Evolutionary conservation across 768 basidiomycete genomes (phyloP), one percentile per base, ranked within the genome.

Genomic region (Mycena latifolia): DNA sequence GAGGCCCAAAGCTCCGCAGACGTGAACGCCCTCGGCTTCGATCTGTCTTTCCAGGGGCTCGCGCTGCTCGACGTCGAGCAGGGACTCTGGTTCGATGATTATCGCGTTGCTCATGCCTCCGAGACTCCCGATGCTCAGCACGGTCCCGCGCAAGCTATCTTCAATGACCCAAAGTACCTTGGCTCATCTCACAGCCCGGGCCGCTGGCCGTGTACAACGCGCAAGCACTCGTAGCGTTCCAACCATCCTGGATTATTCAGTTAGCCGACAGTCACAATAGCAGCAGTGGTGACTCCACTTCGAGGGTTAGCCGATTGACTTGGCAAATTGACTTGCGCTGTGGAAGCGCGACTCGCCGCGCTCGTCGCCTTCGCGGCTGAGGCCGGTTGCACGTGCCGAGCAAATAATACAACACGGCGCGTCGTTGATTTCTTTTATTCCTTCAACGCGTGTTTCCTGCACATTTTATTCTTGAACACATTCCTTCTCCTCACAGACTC

Each of bases 41-140:
- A 37, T 3, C 24, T 59, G 24, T 37, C n/a, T 15, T 59, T 59
- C 25, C 24, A 2, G 10, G 57, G 46, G 1, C 57, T 59, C 35
- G 57, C 46, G 7, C 47, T 59, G 4, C 28, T 59, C 15, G 57
- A 17, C 2, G 22, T 59, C 47, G 31, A 35, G 22, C 57, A 50
- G 31, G 57, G 57, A 1, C 11, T 46, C 14, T 59, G 57, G 57
- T 59, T 59, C 57, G 57, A 59, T n/a, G 33, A n/a, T 11, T 59
- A 48, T 10, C 46, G 46, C 9, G 29, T 50, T 2, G 57, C 57
- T 22, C 18, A 17, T 1, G 57, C 57, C 1, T 31, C 47, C 12
- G 25, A 59, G 33, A 50, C 37, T 14, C 55, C 55, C 20, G 55
- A 57, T 17, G 11, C 41, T 2, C 20, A 46, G n/a, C 55, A 59